Evolutionary conservation across 352 stramenopile genomes (phyloP).

Genomic region (Pythium rishiriense): DNA sequence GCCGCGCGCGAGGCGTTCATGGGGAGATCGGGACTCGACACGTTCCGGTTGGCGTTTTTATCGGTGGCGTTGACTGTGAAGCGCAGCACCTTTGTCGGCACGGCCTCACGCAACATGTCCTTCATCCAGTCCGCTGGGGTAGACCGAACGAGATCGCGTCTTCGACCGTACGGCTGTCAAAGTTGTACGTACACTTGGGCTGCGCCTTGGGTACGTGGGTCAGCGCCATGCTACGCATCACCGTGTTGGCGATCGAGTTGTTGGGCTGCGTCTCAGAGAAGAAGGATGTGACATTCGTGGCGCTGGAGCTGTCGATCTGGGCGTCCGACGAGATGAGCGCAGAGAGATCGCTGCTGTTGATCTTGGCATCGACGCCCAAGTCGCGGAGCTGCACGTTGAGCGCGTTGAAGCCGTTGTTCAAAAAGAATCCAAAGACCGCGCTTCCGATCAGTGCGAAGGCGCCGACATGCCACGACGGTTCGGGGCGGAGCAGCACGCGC

Average conservation of each 20-base stretch:
- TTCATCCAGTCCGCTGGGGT: constrained; percentile 5
- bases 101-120: background rate
- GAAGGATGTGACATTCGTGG: background rate
- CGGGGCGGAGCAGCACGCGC: background rate
- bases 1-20: constrained; percentile 16
- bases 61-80: constrained; percentile 11
- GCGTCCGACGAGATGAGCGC: background rate
- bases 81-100: background rate
- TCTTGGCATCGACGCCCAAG: background rate
- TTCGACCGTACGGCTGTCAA: background rate
- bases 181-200: background rate
- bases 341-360: background rate
- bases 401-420: constrained; percentile 15
- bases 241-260: constrained; percentile 15
- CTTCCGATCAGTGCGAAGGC: background rate
- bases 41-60: background rate
- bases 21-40: background rate
- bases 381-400: constrained; percentile 13
- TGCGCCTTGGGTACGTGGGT: background rate
- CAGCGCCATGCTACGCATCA: constrained; percentile 3
- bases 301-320: background rate
- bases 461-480: background rate
- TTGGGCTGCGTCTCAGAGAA: background rate
- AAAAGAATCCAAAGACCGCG: background rate
- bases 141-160: background rate